A percentile compares a stretch with the other conserved stretches of the same genome.
phyloP scores from a whole-genome alignment of 2,329 filamentous ascomycete genomes.

The Trichothecium roseum region DNA sequence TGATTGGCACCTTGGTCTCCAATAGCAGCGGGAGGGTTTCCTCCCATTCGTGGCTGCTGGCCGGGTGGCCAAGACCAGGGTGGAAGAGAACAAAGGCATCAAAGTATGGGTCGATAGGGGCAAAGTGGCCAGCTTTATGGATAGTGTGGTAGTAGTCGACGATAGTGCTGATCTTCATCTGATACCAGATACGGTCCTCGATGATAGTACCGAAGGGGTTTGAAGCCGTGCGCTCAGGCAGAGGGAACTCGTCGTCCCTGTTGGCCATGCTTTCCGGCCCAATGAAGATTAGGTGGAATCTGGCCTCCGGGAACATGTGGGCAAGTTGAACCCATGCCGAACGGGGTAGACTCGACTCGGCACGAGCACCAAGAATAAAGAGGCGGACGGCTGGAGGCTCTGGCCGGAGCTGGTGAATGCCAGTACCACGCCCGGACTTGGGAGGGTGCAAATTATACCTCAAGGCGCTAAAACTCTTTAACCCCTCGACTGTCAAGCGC shows the following conservation, averaged over 20 bases:
- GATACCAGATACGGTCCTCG: slow-evolving; percentile 78
- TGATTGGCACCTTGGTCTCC: slow-evolving; percentile 90
- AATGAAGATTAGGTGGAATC: slow-evolving; percentile 87
- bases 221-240: slow-evolving; percentile 70
- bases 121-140: slow-evolving; percentile 81
- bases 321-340: slow-evolving; percentile 89
- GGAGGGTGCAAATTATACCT: slow-evolving; percentile 91
- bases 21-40: slow-evolving; percentile 81
- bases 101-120: slow-evolving; percentile 95
- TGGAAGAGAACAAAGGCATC: slow-evolving; percentile 97
- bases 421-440: slow-evolving; percentile 60
- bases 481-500: slow-evolving; percentile 72
- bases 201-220: slow-evolving; percentile 94
- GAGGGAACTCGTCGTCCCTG: slow-evolving; percentile 82
- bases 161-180: slow-evolving; percentile 94
- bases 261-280: slow-evolving; percentile 94
- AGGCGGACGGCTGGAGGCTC: slow-evolving; percentile 82
- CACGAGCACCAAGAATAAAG: slow-evolving; percentile 88
- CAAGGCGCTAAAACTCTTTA: slow-evolving; percentile 88
- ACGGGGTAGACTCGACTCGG: slow-evolving; percentile 92
- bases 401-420: slow-evolving; percentile 69
- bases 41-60: slow-evolving; percentile 87
- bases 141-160: slow-evolving; percentile 98
- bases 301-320: slow-evolving; percentile 89
- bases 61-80: slow-evolving; percentile 88